Evolutionary conservation across 352 stramenopile species (phyloP).

Genomic region (Globisporangium sylvaticum): DNA sequence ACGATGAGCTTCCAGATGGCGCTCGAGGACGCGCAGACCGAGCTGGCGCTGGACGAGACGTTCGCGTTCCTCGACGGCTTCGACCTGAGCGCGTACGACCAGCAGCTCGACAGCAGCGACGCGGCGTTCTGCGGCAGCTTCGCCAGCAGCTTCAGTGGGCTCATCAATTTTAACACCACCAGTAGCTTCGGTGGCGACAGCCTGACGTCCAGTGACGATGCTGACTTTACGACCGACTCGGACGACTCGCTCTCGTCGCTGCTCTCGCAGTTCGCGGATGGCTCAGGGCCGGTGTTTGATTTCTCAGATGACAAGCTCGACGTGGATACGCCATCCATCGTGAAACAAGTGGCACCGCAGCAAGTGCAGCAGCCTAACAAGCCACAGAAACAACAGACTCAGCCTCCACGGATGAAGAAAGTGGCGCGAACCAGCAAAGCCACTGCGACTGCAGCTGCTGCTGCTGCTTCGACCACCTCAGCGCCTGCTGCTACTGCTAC

Average conservation of each 20-base stretch:
- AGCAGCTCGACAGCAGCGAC: neutral
- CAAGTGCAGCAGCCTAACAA: neutral
- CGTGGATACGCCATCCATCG: too few species aligned
- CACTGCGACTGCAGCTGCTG: neutral
- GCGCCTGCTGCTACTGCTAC: neutral
- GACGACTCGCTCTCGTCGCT: constrained; percentile 4
- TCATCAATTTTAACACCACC: neutral
- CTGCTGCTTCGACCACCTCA: too few species aligned
- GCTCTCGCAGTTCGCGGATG: constrained; percentile 3
- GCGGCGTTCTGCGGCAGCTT: neutral
- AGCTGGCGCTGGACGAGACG: constrained; percentile 1
- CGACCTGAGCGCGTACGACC: neutral
- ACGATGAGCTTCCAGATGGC: neutral
- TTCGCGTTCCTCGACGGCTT: constrained; percentile 10
- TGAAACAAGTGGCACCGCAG: too few species aligned
- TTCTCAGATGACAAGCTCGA: neutral
- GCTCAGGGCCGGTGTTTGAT: neutral
- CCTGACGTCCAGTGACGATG: neutral
- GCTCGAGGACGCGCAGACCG: neutral
- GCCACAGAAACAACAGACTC: neutral
- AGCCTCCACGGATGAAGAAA: neutral
- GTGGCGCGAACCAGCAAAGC: neutral
- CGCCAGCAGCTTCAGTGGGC: neutral
- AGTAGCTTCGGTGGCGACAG: too few species aligned
- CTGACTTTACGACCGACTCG: constrained; percentile 1